Conservation (phyloP, 208 protist genomes). For the Trypanosoma caninum region DNA sequence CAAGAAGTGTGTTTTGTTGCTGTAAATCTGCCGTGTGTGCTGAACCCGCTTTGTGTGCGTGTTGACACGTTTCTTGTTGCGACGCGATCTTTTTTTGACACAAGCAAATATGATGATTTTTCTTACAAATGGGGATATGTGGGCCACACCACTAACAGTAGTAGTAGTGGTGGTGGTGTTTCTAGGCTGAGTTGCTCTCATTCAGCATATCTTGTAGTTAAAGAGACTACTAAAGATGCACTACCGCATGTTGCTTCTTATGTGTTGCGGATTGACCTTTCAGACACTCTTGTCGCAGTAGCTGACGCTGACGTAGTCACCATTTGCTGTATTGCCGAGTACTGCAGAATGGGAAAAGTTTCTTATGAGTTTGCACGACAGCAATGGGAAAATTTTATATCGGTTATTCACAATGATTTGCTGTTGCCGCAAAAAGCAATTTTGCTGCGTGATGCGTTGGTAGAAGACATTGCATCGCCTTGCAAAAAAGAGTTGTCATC, state of each 20-base stretch:
- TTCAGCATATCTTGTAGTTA: conserved; percentile 13
- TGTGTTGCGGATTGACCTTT: conserved; percentile 32
- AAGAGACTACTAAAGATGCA: background rate
- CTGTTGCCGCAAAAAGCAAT: conserved; percentile 43
- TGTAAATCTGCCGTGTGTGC: conserved; percentile 16
- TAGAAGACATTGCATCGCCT: conserved; percentile 50
- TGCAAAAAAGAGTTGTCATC: conserved; percentile 18
- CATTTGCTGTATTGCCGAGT: conserved; percentile 47
- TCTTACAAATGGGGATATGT: background rate
- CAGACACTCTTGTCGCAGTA: conserved; percentile 22
- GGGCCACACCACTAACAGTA: background rate
- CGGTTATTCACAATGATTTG: conserved; percentile 18
- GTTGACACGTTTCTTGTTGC: conserved; percentile 21
- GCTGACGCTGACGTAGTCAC: conserved; percentile 25
- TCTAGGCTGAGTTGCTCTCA: background rate
- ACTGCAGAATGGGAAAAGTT: conserved; percentile 34
- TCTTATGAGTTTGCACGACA: conserved; percentile 21
- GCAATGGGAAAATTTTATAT: conserved; percentile 30
- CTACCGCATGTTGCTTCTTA: conserved; percentile 14
- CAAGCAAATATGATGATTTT: background rate
- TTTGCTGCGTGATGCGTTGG: conserved; percentile 46
- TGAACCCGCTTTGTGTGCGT: conserved; percentile 2
- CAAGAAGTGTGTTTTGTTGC: conserved; percentile 39
- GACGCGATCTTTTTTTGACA: background rate
- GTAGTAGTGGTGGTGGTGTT: background rate